A percentile compares a stretch with the other conserved stretches of the same genome.
These are phyloP conservation scores for Dovyalis caffra DNA, from an alignment of 345 rosid species.

Conservation along the genomic window DNA sequence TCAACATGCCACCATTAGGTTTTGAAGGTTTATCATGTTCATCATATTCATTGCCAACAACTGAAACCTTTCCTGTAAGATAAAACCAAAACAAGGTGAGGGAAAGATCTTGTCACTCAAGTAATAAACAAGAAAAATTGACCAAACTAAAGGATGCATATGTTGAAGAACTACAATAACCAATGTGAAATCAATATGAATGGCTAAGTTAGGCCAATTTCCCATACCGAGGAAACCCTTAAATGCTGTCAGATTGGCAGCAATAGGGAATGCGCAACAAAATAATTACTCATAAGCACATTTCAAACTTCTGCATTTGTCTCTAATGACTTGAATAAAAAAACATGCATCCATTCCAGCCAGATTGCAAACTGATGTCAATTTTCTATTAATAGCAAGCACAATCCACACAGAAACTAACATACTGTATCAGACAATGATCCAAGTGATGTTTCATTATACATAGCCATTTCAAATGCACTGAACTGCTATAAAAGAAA, in stretches of 20 bases:
- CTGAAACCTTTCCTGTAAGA: slow-evolving; percentile 51
- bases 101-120: neutral
- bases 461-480: neutral
- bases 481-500: neutral
- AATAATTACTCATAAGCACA: neutral
- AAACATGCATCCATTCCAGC: too few species aligned
- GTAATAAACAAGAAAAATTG: neutral
- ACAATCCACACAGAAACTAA: neutral
- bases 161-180: neutral
- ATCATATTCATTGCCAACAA: slow-evolving; percentile 47
- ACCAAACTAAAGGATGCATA: neutral
- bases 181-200: neutral
- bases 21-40: slow-evolving; percentile 56
- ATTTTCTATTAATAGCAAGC: neutral
- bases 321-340: too few species aligned
- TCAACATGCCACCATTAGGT: slow-evolving; percentile 40
- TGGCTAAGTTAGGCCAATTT: neutral
- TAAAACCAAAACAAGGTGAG: slow-evolving; percentile 9
- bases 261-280: neutral
- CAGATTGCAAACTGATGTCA: too few species aligned
- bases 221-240: too few species aligned
- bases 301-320: too few species aligned
- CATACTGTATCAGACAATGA: neutral
- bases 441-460: neutral
- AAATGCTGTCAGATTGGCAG: too few species aligned